Conservation (phyloP, 306 rosid species). For the Prunus mongolica region DNA sequence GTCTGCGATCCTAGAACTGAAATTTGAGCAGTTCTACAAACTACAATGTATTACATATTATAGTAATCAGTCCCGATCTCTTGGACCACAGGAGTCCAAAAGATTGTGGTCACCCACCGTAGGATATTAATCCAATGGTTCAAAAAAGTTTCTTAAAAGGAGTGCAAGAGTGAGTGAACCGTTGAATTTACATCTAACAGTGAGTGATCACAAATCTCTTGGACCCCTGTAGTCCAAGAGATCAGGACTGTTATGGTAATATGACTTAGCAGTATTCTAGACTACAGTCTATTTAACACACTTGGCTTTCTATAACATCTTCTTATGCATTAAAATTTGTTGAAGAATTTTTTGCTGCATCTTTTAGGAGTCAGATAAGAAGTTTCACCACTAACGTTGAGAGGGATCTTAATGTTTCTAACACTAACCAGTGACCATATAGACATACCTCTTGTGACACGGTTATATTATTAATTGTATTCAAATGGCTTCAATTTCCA, state of each 20-base stretch:
- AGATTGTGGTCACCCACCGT: too few species aligned
- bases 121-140: too few species aligned
- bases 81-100: too few species aligned
- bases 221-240: too few species aligned
- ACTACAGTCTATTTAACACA: not conserved
- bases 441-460: not conserved
- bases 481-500: conserved; percentile 22
- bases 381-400: not conserved
- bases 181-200: too few species aligned
- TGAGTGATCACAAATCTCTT: too few species aligned
- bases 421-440: not conserved
- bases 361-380: not conserved
- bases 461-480: conserved; percentile 8
- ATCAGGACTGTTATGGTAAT: too few species aligned
- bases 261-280: not conserved
- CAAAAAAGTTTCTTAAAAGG: too few species aligned
- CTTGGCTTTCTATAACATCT: not conserved
- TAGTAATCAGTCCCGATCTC: too few species aligned
- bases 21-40: not conserved
- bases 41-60: not conserved
- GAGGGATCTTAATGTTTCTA: not conserved
- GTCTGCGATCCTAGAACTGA: not conserved
- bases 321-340: not conserved
- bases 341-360: not conserved
- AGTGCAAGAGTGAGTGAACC: too few species aligned